Evolutionary conservation across 2,329 filamentous ascomycete genomes (phyloP), one percentile per base, ranked within the genome.

Genomic region (Atkinsonella hypoxylon): DNA sequence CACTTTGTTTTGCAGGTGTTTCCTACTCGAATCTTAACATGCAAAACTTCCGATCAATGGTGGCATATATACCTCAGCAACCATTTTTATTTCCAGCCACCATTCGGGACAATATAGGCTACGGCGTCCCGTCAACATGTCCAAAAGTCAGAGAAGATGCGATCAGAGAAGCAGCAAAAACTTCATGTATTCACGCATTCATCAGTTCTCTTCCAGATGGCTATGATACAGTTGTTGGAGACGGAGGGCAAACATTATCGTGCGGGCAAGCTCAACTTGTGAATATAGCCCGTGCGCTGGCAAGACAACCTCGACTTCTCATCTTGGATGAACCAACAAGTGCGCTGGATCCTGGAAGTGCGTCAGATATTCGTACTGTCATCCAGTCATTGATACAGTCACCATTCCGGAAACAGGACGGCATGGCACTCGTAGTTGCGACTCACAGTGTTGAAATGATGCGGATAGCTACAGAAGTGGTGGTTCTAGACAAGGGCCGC

Each of bases 391-490:
- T 93, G 1, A 69, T 83, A 12, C 54, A 57, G 1, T 51, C 53
- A 20, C 12, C 20, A 55, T 11, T 32, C n/a, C 12, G 49, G 36
- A 54, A 51, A 53, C 9, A 54, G 3, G 47, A 47, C 11, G 70
- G 69, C 0, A 76, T 88, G 64, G 85, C 85, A 0, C 79, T 95
- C 0, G 73, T 96, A 15, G 76, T 94, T 22, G 83, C 95, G 39
- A 95, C 89, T 46, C 91, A 96, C 67, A 79, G 77, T 51, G 74
- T 72, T 54, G 84, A 91, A 61, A 94, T 95, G 88, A 96, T 97
- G 87, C 75, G 76, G 51, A 78, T 87, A 52, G 86, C 85, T 0
- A 82, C 89, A 62, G 74, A 78, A 43, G 71, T 96, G 8, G 72
- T 91, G 1, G 79, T 96, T 54, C 58, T 94, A 30, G 77, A 86